These are phyloP conservation scores for Nyssa sinensis DNA, from an alignment of 148 eudicot species.

Conservation along the genomic window DNA sequence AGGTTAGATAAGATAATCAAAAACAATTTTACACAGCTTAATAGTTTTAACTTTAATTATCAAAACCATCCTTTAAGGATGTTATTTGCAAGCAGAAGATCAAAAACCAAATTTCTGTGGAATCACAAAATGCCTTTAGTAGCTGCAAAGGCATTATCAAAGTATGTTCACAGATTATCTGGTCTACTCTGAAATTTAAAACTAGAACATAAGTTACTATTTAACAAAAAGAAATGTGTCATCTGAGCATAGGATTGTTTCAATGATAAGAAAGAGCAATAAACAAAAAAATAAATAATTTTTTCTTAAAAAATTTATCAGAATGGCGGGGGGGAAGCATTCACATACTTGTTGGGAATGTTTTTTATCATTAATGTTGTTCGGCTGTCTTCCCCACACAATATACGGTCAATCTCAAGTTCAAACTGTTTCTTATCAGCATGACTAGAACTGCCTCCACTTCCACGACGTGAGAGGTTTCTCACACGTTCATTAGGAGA, in stretches of 20 bases:
- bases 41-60: background rate
- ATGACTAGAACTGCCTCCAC: conserved; percentile 43
- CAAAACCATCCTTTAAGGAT: conserved; percentile 3
- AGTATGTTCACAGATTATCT: too few relatives aligned
- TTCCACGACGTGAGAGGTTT: conserved; percentile 45
- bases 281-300: background rate
- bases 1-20: background rate
- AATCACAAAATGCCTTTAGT: background rate
- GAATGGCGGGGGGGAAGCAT: background rate
- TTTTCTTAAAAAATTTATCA: too few relatives aligned
- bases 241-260: too few relatives aligned
- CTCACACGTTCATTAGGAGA: conserved; percentile 56
- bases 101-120: background rate
- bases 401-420: conserved; percentile 71
- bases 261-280: background rate
- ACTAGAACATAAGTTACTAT: too few relatives aligned
- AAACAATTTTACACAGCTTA: background rate
- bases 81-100: background rate
- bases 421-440: conserved; percentile 70
- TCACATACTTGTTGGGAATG: conserved; percentile 76
- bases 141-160: background rate
- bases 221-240: background rate
- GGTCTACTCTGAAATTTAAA: too few relatives aligned
- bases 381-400: conserved; percentile 58
- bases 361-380: conserved; percentile 80